Conservation (phyloP, 768 basidiomycete genomes). For the Sarcodon aspratus region DNA sequence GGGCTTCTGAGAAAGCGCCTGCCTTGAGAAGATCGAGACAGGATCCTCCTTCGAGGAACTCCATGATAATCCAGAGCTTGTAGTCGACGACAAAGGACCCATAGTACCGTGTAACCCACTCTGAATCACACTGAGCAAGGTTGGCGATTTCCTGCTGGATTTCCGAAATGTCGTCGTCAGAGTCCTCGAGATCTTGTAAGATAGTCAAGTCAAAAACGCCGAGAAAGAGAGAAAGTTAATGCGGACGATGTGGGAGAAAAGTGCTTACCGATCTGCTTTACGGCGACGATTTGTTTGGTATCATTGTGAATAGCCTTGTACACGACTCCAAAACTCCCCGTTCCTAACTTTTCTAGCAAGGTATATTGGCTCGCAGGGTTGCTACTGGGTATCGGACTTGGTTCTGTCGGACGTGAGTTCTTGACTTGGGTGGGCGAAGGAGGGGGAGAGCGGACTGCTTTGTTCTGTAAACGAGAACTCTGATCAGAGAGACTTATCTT, state of each 20-base stretch:
- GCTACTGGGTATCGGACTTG: constrained; percentile 58
- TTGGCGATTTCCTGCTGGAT: constrained; percentile 98
- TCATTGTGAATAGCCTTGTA: constrained; percentile 97
- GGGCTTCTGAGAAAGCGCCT: constrained; percentile 81
- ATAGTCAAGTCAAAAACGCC: neutral
- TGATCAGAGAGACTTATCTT: neutral
- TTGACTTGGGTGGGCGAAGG: constrained; percentile 35
- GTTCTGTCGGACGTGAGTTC: constrained; percentile 34
- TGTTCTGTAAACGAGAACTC: constrained; percentile 24
- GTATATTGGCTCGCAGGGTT: constrained; percentile 90
- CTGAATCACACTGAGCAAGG: constrained; percentile 90
- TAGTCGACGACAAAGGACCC: constrained; percentile 95
- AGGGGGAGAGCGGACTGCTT: constrained; percentile 33
- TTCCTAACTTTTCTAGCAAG: constrained; percentile 91
- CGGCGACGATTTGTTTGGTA: constrained; percentile 89
- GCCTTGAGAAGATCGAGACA: constrained; percentile 94
- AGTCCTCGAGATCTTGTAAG: constrained; percentile 84
- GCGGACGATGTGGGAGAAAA: constrained; percentile 5
- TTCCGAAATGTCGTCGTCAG: constrained; percentile 97
- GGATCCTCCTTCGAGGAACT: constrained; percentile 97
- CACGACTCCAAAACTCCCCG: constrained; percentile 92
- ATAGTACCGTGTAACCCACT: constrained; percentile 93
- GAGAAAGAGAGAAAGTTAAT: neutral
- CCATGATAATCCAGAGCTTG: constrained; percentile 99
- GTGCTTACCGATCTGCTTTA: constrained; percentile 89